These are phyloP conservation scores for Botryosphaeria agaves DNA, from an alignment of 2,329 filamentous ascomycete species.

Conservation along the genomic window DNA sequence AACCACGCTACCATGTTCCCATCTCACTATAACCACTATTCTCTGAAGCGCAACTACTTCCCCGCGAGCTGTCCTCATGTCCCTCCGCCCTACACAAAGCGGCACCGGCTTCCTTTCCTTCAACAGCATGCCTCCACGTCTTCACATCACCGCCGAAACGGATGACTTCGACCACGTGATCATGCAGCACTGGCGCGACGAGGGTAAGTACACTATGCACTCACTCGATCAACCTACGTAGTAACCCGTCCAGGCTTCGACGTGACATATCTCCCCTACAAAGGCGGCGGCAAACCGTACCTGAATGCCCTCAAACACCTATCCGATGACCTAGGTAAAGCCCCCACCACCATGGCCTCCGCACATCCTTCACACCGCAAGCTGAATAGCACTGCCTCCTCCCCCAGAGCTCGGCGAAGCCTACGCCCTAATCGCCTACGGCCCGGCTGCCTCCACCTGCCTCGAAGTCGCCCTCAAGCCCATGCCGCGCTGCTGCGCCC, in stretches of 20 bases:
- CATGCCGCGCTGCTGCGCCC: conserved; percentile 19
- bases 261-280: conserved; percentile 18
- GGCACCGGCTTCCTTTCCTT: neutral
- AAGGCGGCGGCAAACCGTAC: conserved; percentile 13
- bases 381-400: neutral
- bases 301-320: conserved; percentile 16
- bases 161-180: conserved; percentile 19
- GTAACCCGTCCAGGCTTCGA: conserved; percentile 20
- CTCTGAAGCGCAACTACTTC: neutral
- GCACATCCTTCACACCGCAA: neutral
- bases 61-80: neutral
- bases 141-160: conserved; percentile 22
- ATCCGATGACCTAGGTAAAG: conserved; percentile 15
- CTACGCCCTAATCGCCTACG: conserved; percentile 21
- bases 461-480: conserved; percentile 24
- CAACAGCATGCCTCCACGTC: conserved; percentile 9
- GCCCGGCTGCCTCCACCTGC: conserved; percentile 20
- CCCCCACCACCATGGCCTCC: neutral
- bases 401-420: conserved; percentile 14
- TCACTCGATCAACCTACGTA: neutral
- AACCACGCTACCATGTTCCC: neutral
- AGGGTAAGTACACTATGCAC: conserved; percentile 7
- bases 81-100: neutral
- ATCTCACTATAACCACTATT: neutral
- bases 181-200: conserved; percentile 21